phyloP scores from a whole-genome alignment of 768 basidiomycete species.

The Suillus sp. region DNA sequence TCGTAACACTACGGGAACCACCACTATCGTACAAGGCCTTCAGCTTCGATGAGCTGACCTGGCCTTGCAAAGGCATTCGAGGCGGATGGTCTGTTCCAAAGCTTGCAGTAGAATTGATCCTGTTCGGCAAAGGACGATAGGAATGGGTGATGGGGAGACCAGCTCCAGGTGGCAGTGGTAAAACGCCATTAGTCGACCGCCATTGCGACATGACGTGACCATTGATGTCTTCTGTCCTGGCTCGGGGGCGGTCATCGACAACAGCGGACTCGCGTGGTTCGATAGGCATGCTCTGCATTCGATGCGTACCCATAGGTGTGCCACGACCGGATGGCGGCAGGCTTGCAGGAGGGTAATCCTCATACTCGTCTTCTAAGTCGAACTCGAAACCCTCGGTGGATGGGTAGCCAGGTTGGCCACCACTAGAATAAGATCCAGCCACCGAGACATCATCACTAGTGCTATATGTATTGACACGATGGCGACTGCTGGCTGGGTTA shows the following conservation, averaged over 20 bases:
- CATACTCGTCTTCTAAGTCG: slow-evolving; percentile 74
- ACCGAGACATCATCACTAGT: slow-evolving; percentile 39
- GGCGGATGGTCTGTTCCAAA: slow-evolving; percentile 51
- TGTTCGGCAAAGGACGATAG: slow-evolving; percentile 47
- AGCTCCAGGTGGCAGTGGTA: slow-evolving; percentile 37
- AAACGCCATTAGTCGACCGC: slow-evolving; percentile 52
- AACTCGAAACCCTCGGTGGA: slow-evolving; percentile 71
- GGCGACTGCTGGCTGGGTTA: slow-evolving; percentile 38
- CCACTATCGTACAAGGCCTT: slow-evolving; percentile 52
- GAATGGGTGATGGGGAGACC: slow-evolving; percentile 25
- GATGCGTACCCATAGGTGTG: slow-evolving; percentile 66
- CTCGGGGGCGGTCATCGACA: slow-evolving; percentile 57
- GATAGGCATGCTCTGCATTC: slow-evolving; percentile 57
- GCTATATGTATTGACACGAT: slow-evolving; percentile 38
- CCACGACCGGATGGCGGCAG: slow-evolving; percentile 64
- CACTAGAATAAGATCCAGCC: slow-evolving; percentile 32
- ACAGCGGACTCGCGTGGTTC: slow-evolving; percentile 51
- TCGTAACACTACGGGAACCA: slow-evolving; percentile 37
- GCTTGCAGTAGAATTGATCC: slow-evolving; percentile 47
- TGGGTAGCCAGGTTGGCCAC: slow-evolving; percentile 41
- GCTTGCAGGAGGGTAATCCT: slow-evolving; percentile 65
- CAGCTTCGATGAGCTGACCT: slow-evolving; percentile 70
- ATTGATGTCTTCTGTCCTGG: slow-evolving; percentile 68
- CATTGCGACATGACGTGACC: slow-evolving; percentile 66
- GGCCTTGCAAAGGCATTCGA: slow-evolving; percentile 54